Conservation (phyloP, 2,329 filamentous ascomycete genomes). For the Podosphaera aphanis region DNA sequence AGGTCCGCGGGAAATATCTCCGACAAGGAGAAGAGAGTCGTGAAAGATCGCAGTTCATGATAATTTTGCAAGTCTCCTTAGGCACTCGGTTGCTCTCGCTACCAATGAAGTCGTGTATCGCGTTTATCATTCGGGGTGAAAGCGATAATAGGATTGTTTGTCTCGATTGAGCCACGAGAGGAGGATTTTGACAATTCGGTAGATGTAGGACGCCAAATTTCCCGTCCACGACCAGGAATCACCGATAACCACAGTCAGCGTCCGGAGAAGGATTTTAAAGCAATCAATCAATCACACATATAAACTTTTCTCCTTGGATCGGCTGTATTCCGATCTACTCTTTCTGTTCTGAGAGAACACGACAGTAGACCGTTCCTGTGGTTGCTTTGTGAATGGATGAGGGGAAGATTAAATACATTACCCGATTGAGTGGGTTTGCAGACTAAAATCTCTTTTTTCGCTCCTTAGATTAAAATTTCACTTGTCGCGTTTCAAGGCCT, state of each 20-base stretch:
- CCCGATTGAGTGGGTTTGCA: too few relatives aligned
- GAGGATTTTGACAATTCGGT: neutral
- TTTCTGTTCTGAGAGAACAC: neutral
- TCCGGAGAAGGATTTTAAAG: neutral
- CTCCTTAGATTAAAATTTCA: too few relatives aligned
- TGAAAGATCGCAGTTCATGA: constrained; percentile 17
- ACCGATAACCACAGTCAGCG: neutral
- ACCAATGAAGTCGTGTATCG: neutral
- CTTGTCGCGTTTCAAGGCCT: too few relatives aligned
- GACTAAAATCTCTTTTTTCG: too few relatives aligned
- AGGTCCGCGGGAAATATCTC: constrained; percentile 15
- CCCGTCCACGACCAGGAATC: neutral
- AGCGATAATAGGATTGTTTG: neutral
- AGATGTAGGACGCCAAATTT: neutral
- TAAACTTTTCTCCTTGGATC: neutral
- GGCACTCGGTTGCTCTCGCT: neutral
- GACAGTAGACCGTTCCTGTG: too few relatives aligned
- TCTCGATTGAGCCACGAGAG: neutral
- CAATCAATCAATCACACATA: neutral
- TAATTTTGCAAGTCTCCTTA: constrained; percentile 7
- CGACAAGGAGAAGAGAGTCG: constrained; percentile 15
- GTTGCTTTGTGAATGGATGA: too few relatives aligned
- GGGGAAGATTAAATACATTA: too few relatives aligned
- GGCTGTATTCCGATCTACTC: neutral
- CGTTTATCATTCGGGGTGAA: neutral